Percentiles rank a stretch among this genome's conserved stretches.
phyloP scores from a whole-genome alignment of 2,329 filamentous ascomycete genomes.

The Colletotrichum neosansevieriae region DNA sequence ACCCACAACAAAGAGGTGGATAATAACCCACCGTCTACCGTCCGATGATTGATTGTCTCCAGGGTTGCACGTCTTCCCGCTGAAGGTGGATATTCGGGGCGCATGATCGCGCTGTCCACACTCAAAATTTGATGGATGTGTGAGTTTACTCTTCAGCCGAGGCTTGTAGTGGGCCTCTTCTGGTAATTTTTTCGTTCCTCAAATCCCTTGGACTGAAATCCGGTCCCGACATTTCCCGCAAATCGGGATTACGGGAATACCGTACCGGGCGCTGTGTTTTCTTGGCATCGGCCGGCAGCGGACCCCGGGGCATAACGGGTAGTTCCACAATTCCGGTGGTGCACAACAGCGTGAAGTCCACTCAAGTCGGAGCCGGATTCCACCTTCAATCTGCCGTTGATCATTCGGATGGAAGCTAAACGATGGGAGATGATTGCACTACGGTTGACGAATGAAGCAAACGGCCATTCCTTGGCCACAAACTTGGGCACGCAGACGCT shows the following conservation, averaged over 20 bases:
- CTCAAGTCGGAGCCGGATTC: not conserved
- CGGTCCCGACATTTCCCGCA: slow-evolving; percentile 5
- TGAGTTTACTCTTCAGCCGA: slow-evolving; percentile 12
- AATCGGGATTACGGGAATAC: slow-evolving; percentile 5
- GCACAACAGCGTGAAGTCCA: not conserved
- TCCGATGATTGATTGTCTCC: slow-evolving; percentile 23
- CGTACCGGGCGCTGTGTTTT: slow-evolving; percentile 5
- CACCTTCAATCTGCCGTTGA: too few species aligned
- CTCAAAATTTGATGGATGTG: slow-evolving; percentile 6
- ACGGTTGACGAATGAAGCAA: slow-evolving; percentile 7
- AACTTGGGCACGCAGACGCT: too few species aligned
- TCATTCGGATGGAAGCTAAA: not conserved
- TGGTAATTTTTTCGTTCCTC: slow-evolving; percentile 11
- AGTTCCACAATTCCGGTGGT: slow-evolving; percentile 13
- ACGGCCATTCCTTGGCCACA: not conserved
- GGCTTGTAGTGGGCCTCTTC: slow-evolving; percentile 3
- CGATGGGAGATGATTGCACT: not conserved
- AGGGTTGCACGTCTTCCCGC: slow-evolving; percentile 35
- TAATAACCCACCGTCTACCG: not conserved
- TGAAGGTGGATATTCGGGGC: slow-evolving; percentile 32
- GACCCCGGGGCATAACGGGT: not conserved
- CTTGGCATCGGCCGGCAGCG: slow-evolving; percentile 21
- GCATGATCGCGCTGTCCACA: slow-evolving; percentile 27
- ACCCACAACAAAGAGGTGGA: slow-evolving; percentile 11
- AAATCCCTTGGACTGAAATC: not conserved